phyloP scores from a whole-genome alignment of 371 early-diverging fungal genomes.

The Mucor lusitanicus region DNA sequence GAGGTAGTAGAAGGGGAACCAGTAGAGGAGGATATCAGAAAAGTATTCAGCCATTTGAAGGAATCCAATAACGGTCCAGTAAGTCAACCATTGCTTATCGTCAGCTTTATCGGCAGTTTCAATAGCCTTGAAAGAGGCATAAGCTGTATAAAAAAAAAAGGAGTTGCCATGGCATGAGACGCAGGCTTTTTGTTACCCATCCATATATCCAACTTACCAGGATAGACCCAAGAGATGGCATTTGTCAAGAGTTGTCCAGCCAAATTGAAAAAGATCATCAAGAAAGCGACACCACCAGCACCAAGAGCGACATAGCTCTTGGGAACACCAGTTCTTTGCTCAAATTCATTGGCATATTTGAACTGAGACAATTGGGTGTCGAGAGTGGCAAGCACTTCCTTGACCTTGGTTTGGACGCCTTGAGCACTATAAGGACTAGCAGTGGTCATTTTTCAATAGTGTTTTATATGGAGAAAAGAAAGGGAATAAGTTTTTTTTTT shows the following conservation, averaged over 20 bases:
- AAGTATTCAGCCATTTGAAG: conserved; percentile 86
- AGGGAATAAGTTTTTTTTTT: background rate
- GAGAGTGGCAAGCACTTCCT: conserved; percentile 10
- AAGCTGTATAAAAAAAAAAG: conserved; percentile 67
- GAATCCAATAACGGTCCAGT: conserved; percentile 88
- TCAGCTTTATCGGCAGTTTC: conserved; percentile 78
- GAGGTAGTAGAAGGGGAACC: conserved; percentile 93
- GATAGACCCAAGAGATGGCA: conserved; percentile 86
- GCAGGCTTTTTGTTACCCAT: background rate
- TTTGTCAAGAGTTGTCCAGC: conserved; percentile 80
- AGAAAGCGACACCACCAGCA: conserved; percentile 52
- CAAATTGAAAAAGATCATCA: conserved; percentile 89
- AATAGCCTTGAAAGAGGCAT: conserved; percentile 90
- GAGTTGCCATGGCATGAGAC: background rate
- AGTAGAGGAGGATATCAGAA: conserved; percentile 78
- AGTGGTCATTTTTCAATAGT: conserved; percentile 11
- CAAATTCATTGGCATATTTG: conserved; percentile 62
- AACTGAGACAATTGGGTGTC: conserved; percentile 73
- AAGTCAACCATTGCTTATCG: conserved; percentile 89
- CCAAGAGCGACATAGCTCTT: conserved; percentile 83
- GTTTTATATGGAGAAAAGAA: background rate
- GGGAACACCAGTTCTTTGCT: conserved; percentile 73
- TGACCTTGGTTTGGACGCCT: conserved; percentile 17
- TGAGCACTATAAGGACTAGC: conserved; percentile 18
- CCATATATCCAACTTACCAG: conserved; percentile 47